These are phyloP conservation scores for Plectranthus barbatus DNA, from an alignment of 257 asterid genomes.

Conservation along the genomic window DNA sequence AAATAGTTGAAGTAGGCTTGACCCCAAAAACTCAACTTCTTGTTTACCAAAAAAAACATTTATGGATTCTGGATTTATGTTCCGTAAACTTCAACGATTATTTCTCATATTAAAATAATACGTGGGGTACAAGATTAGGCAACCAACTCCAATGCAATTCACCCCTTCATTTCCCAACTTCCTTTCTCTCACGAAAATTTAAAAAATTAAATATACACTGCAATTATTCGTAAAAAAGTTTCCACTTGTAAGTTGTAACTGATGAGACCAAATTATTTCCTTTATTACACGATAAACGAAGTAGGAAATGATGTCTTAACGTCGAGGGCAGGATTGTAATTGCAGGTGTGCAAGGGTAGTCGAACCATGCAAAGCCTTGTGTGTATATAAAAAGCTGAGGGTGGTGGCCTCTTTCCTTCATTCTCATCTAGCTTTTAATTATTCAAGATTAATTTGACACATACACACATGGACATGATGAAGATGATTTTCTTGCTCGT, in stretches of 20 bases:
- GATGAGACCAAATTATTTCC: not conserved
- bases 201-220: too few relatives aligned
- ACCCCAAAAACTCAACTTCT: conserved; percentile 10
- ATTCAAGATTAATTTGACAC: conserved; percentile 16
- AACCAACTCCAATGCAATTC: conserved; percentile 49
- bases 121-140: conserved; percentile 43
- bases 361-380: conserved; percentile 28
- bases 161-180: conserved; percentile 36
- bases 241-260: not conserved
- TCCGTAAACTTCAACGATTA: not conserved
- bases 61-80: not conserved
- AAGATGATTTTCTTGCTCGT: conserved; percentile 12
- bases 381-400: conserved; percentile 14
- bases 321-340: conserved; percentile 28
- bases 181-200: not conserved
- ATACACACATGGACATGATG: not conserved
- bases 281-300: not conserved
- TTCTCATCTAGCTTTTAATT: conserved; percentile 32
- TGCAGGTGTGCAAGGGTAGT: not conserved
- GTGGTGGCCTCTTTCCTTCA: conserved; percentile 38
- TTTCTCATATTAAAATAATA: not conserved
- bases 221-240: not conserved
- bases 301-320: not conserved
- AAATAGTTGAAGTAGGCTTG: conserved; percentile 53
- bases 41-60: conserved; percentile 23